A percentile compares a stretch with the other conserved stretches of the same genome.
Conservation (phyloP, 371 early-diverging fungal species). For the Phascolomyces articulosus region DNA sequence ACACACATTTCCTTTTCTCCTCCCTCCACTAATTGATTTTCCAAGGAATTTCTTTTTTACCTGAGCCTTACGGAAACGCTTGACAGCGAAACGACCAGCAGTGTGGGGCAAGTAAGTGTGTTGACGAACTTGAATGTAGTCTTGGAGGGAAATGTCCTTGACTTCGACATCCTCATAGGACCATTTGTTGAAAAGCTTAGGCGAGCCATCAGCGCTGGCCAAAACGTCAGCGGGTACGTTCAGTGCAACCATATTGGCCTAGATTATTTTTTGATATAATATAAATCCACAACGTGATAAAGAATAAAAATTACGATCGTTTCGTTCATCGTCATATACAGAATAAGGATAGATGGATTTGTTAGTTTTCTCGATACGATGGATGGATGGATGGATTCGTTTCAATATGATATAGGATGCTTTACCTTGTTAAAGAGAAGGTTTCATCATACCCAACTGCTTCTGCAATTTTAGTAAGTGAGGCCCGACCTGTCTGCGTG, state of each 20-base stretch:
- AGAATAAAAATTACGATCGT: not conserved
- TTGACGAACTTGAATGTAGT: slow-evolving; percentile 94
- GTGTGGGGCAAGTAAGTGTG: slow-evolving; percentile 98
- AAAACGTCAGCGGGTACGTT: slow-evolving; percentile 68
- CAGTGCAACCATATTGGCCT: slow-evolving; percentile 56
- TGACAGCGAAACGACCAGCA: slow-evolving; percentile 97
- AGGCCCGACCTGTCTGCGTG: too few species aligned
- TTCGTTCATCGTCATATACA: not conserved
- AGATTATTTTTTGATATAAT: too few species aligned
- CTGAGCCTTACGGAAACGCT: slow-evolving; percentile 98
- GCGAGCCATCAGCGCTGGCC: slow-evolving; percentile 65
- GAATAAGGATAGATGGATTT: not conserved
- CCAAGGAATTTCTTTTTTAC: slow-evolving; percentile 24
- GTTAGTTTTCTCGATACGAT: slow-evolving; percentile 4
- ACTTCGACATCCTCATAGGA: slow-evolving; percentile 94
- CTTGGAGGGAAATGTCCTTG: slow-evolving; percentile 94
- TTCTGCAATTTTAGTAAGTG: too few species aligned
- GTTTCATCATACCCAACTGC: too few species aligned
- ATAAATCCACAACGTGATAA: too few species aligned
- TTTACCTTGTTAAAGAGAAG: too few species aligned
- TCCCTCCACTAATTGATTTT: not conserved
- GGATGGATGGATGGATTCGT: not conserved
- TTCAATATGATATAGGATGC: too few species aligned
- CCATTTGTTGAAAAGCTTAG: slow-evolving; percentile 94
- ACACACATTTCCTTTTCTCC: too few species aligned